Base-by-base conservation (phyloP, 108 stramenopile species). In the Skeletonema menzelii region DNA sequence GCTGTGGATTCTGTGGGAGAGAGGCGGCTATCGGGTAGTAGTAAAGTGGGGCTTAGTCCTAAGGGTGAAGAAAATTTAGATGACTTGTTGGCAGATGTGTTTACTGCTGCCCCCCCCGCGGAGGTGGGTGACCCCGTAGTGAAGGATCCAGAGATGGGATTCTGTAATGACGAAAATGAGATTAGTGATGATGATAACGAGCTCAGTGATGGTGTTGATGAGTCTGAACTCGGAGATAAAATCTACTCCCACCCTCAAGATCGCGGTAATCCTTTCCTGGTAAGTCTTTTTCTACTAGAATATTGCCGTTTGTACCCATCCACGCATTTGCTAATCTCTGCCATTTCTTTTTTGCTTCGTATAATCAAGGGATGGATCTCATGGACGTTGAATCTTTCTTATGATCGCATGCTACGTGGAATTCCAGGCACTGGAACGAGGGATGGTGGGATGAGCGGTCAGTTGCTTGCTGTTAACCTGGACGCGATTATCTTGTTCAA, bases 351-450 rank as follows among this genome's bases (percentile, higher is more conserved):
- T 3, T 53, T 20, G 20, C n/a, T 19, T 22, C 5, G 3, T 49
- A 22, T 22, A 24, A 24, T 22, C 20, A 53, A 53, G 14, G 93
- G 91, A 65, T 94, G 91, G 91, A 85, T 92, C 4, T 69, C 79
- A 0, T 92, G 87, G 88, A 80, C 84, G 11, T 59, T 90, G 58
- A 47, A 58, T 3, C 56, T 91, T 13, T 79, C 81, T 4, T 95
- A 91, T 76, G 85, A 84, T 63, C 73, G 82, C 26, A 82, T 95
- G 86, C 28, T 92, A 14, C 61, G 73, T 15, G 94, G 94, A 2
- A 87, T 95, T 24, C 91, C 91, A 1, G 89, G 89, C 12, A 95
- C 94, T 17, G 94, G 94, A 1, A 93, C 94, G 4, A 57, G 94
- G 46, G 66, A 84, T 47, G 73, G 72, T n/a, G 91, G 91, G 15